Evolutionary conservation across 495 filamentous ascomycete species (phyloP).

Genomic region (Tuber melanosporum): DNA sequence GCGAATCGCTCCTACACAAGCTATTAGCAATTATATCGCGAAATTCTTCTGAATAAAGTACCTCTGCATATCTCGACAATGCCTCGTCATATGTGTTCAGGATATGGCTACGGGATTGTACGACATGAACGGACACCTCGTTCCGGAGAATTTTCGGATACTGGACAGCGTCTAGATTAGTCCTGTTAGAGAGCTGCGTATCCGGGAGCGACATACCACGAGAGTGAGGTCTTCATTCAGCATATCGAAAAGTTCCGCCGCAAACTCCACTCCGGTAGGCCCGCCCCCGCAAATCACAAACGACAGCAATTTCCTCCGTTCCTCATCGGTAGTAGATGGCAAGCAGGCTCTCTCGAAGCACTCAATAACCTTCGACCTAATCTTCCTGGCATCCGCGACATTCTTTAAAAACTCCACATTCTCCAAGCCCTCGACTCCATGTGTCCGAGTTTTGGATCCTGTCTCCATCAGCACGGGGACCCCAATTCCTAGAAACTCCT

Average conservation of each 20-base stretch:
- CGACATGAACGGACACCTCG: conserved; percentile 94
- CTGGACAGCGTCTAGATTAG: conserved; percentile 39
- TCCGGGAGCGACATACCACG: conserved; percentile 21
- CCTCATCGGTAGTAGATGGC: conserved; percentile 83
- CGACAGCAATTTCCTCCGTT: conserved; percentile 77
- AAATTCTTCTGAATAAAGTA: conserved; percentile 31
- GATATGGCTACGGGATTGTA: conserved; percentile 89
- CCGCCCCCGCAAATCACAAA: conserved; percentile 95
- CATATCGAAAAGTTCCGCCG: conserved; percentile 90
- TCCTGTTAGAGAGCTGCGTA: background rate
- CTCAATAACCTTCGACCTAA: conserved; percentile 82
- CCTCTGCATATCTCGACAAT: conserved; percentile 84
- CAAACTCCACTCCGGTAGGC: conserved; percentile 88
- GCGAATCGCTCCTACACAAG: conserved; percentile 59
- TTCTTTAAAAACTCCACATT: conserved; percentile 92
- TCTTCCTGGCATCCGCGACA: conserved; percentile 80
- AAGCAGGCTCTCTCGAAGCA: conserved; percentile 92
- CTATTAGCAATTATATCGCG: background rate
- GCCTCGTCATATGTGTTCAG: conserved; percentile 98
- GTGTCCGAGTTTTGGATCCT: conserved; percentile 86
- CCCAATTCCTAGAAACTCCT: background rate
- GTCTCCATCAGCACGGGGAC: conserved; percentile 13
- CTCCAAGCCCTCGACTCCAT: conserved; percentile 92
- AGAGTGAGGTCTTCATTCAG: conserved; percentile 86
- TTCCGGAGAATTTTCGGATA: conserved; percentile 89